These are phyloP conservation scores for Tuber indicum DNA, from an alignment of 495 filamentous ascomycete species.

Conservation along the genomic window DNA sequence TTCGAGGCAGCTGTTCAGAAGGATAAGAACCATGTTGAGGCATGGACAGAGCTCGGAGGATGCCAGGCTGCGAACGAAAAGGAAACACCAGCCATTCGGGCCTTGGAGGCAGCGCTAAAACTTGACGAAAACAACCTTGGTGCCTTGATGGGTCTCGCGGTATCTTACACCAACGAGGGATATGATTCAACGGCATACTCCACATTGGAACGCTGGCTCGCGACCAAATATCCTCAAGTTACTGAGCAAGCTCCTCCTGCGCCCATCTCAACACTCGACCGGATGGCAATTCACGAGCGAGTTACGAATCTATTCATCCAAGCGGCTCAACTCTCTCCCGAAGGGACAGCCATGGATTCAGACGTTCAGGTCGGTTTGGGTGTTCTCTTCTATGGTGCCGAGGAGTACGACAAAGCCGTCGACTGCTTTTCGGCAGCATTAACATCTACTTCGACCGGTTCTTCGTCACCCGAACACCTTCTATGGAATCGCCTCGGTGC, in stretches of 20 bases:
- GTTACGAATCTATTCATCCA: constrained; percentile 85
- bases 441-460: constrained; percentile 36
- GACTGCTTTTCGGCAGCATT: constrained; percentile 95
- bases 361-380: constrained; percentile 97
- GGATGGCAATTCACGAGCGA: constrained; percentile 78
- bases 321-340: constrained; percentile 83
- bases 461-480: constrained; percentile 74
- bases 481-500: constrained; percentile 98
- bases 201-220: constrained; percentile 92
- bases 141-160: constrained; percentile 89
- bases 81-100: constrained; percentile 95
- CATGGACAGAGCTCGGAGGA: constrained; percentile 84
- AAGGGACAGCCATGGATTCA: constrained; percentile 85
- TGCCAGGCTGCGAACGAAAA: constrained; percentile 98
- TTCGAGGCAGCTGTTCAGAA: constrained; percentile 94
- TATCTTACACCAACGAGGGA: constrained; percentile 98
- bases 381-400: constrained; percentile 94
- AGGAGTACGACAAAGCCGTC: constrained; percentile 96
- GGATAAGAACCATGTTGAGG: constrained; percentile 76
- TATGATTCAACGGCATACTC: constrained; percentile 96
- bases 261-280: constrained; percentile 65
- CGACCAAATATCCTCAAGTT: constrained; percentile 81
- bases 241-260: constrained; percentile 68
- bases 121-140: constrained; percentile 77
- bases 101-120: constrained; percentile 83